Percentiles rank a stretch among this genome's conserved stretches.
Evolutionary conservation across 2,329 filamentous ascomycete genomes (phyloP).

Genomic region (Colletotrichum sp.): DNA sequence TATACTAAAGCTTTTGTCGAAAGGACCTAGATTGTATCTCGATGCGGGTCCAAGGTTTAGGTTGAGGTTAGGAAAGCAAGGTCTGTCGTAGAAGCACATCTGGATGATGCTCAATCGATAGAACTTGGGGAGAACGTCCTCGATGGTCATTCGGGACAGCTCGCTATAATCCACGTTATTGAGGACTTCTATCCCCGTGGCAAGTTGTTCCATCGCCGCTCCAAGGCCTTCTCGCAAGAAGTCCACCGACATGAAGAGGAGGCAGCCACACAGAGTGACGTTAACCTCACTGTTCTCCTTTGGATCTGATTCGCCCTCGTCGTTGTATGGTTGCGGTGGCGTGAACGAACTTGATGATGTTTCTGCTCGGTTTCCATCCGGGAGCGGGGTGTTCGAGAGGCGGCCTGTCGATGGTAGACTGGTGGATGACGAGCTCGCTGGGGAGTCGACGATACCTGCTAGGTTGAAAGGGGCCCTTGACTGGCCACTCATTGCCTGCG

Average conservation of each 20-base stretch:
- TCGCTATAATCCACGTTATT: conserved; percentile 13
- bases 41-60: background rate
- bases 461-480: background rate
- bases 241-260: conserved; percentile 59
- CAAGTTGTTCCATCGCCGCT: conserved; percentile 9
- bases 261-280: conserved; percentile 47
- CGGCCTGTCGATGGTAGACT: background rate
- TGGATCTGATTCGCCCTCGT: background rate
- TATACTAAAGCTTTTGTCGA: conserved; percentile 6
- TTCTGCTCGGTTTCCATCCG: background rate
- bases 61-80: background rate
- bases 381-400: background rate
- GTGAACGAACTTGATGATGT: conserved; percentile 29
- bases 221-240: conserved; percentile 40
- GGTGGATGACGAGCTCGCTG: background rate
- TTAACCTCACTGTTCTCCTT: background rate
- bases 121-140: conserved; percentile 6
- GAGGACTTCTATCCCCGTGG: conserved; percentile 2
- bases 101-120: conserved; percentile 13
- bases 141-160: background rate
- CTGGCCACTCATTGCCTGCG: background rate
- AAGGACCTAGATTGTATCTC: conserved; percentile 2
- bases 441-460: background rate
- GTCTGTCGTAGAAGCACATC: conserved; percentile 6
- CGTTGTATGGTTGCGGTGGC: conserved; percentile 35